Percentiles rank a stretch among this genome's conserved stretches.
Conservation (phyloP, 345 rosid species). For the Clarkia xantiana region DNA sequence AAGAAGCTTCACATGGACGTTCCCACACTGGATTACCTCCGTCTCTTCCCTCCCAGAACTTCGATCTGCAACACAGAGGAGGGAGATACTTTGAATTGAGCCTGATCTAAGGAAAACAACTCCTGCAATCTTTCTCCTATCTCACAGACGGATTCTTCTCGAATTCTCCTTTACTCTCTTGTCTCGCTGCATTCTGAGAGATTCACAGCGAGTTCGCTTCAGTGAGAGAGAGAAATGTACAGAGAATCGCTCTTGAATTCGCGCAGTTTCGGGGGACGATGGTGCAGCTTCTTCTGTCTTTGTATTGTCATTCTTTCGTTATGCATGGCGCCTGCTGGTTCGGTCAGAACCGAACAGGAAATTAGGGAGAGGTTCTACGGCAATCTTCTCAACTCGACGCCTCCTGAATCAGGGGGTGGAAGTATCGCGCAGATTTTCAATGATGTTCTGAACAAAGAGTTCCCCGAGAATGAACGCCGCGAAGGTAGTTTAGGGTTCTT, state of each 20-base stretch:
- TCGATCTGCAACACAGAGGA: no score
- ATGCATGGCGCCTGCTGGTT: constrained; percentile 9
- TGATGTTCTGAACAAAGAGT: constrained; percentile 85
- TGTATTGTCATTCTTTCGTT: constrained; percentile 22
- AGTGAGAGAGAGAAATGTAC: neutral
- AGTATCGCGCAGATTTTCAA: constrained; percentile 93
- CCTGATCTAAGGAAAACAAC: no score
- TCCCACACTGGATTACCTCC: no score
- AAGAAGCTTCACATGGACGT: no score
- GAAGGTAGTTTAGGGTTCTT: constrained; percentile 37
- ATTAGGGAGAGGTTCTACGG: constrained; percentile 87
- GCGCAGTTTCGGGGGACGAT: constrained; percentile 15
- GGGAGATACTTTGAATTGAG: no score
- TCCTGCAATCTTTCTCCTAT: no score
- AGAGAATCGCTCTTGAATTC: neutral
- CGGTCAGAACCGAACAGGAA: constrained; percentile 80
- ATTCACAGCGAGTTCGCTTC: no score
- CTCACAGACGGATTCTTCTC: no score
- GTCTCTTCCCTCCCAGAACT: no score
- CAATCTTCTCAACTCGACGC: constrained; percentile 54
- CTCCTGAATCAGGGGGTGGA: constrained; percentile 46
- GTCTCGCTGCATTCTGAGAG: no score
- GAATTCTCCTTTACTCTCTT: no score
- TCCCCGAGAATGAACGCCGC: constrained; percentile 79
- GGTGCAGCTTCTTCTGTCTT: constrained; percentile 22